Evolutionary conservation across 1,139 yeast genomes (phyloP).

Genomic region (Magnusiomyces suaveolens): DNA sequence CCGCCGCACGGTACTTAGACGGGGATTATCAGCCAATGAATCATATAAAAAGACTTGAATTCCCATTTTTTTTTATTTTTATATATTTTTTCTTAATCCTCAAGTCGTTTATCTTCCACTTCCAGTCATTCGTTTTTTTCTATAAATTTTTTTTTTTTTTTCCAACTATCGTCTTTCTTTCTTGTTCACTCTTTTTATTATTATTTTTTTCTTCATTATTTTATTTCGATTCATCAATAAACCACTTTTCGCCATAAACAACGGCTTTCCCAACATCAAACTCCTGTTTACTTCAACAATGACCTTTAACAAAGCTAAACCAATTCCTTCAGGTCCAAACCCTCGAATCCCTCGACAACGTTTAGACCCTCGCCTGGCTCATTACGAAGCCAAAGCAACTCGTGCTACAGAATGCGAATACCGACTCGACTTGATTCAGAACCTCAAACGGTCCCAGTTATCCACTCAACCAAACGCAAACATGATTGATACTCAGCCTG

Average conservation of each 20-base stretch:
- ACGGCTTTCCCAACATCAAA: too few species aligned
- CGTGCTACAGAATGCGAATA: slow-evolving; percentile 26
- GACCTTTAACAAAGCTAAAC: background rate
- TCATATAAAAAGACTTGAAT: too few species aligned
- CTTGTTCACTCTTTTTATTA: background rate
- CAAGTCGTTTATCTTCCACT: background rate
- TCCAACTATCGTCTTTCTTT: background rate
- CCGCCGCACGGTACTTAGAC: background rate
- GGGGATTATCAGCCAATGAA: background rate
- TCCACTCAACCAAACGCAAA: slow-evolving; percentile 31
- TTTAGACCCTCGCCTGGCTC: slow-evolving; percentile 9
- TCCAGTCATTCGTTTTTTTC: background rate
- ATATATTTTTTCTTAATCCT: too few species aligned
- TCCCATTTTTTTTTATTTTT: too few species aligned
- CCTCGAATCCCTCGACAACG: slow-evolving; percentile 4
- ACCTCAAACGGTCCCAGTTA: slow-evolving; percentile 29
- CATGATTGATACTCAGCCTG: slow-evolving; percentile 90
- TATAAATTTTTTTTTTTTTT: background rate
- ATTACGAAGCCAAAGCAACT: slow-evolving; percentile 9
- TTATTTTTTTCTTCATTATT: too few species aligned
- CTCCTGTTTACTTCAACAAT: too few species aligned
- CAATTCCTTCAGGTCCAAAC: background rate
- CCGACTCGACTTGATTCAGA: slow-evolving; percentile 30
- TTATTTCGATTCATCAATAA: too few species aligned
- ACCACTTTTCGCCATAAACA: too few species aligned